Conservation (phyloP, 148 eudicot species). For the Rhododendron simsii region DNA sequence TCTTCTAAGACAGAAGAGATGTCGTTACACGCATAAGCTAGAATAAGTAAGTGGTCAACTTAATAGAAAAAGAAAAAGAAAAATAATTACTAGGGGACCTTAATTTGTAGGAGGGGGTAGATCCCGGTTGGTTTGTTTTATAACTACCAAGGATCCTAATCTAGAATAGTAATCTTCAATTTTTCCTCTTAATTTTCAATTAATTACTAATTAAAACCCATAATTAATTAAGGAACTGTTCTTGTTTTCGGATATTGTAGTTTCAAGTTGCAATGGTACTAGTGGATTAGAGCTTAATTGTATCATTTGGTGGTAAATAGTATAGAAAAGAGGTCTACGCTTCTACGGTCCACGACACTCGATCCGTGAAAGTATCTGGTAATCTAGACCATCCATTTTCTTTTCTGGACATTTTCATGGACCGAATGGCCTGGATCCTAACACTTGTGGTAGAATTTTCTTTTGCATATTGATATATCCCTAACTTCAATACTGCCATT, state of each 20-base stretch:
- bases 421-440: no score
- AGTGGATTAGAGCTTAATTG: no score
- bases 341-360: no score
- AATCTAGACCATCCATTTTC: no score
- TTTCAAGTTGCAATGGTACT: background rate
- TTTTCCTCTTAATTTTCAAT: background rate
- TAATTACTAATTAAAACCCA: background rate
- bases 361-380: no score
- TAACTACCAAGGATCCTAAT: background rate
- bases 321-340: no score
- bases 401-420: no score
- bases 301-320: background rate
- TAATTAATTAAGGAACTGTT: background rate
- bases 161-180: background rate
- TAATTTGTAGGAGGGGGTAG: conserved; percentile 2
- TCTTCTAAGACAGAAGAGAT: background rate
- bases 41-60: background rate
- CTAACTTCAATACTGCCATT: background rate
- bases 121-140: conserved; percentile 1
- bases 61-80: background rate
- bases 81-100: background rate
- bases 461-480: background rate
- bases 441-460: background rate
- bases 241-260: background rate
- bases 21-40: conserved; percentile 6